These are phyloP conservation scores for Kodamaea fungicola DNA, from an alignment of 1,139 yeast genomes.

Conservation along the genomic window DNA sequence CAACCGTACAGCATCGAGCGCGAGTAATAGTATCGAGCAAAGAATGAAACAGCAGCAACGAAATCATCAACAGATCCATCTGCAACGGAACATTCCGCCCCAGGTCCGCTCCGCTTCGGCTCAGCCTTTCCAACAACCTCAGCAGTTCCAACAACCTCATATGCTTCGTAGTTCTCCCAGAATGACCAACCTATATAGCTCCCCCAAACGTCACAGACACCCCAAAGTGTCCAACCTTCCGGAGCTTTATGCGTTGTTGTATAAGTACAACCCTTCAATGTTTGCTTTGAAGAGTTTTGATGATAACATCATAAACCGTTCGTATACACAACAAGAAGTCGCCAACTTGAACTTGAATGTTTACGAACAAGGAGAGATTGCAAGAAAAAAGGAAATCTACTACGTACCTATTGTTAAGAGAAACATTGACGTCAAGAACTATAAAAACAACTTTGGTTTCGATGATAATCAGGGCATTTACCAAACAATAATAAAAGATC, in stretches of 20 bases:
- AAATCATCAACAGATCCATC: slow-evolving; percentile 8
- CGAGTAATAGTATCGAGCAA: slow-evolving; percentile 3
- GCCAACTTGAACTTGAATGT: slow-evolving; percentile 25
- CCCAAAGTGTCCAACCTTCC: no score
- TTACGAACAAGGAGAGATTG: slow-evolving; percentile 54
- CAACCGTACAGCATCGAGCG: neutral
- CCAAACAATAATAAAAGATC: slow-evolving; percentile 57
- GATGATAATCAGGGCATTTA: slow-evolving; percentile 72
- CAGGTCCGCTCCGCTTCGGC: neutral
- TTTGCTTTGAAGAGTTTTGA: slow-evolving; percentile 1
- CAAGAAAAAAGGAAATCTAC: slow-evolving; percentile 37
- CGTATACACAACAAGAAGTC: slow-evolving; percentile 5
- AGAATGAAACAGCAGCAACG: slow-evolving; percentile 9
- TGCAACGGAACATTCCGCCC: slow-evolving; percentile 4
- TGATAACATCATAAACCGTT: slow-evolving; percentile 9
- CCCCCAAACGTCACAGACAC: no score
- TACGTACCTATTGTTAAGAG: slow-evolving; percentile 29
- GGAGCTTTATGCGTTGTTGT: neutral
- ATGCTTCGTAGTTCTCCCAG: neutral
- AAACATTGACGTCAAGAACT: slow-evolving; percentile 42
- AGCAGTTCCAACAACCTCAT: neutral
- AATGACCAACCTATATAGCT: neutral
- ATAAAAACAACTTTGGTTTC: slow-evolving; percentile 59
- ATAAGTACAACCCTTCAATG: slow-evolving; percentile 2
- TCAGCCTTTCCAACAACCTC: neutral